Base-by-base conservation (phyloP, 2,329 filamentous ascomycete genomes). In the Acephala macrosclerotiorum region DNA sequence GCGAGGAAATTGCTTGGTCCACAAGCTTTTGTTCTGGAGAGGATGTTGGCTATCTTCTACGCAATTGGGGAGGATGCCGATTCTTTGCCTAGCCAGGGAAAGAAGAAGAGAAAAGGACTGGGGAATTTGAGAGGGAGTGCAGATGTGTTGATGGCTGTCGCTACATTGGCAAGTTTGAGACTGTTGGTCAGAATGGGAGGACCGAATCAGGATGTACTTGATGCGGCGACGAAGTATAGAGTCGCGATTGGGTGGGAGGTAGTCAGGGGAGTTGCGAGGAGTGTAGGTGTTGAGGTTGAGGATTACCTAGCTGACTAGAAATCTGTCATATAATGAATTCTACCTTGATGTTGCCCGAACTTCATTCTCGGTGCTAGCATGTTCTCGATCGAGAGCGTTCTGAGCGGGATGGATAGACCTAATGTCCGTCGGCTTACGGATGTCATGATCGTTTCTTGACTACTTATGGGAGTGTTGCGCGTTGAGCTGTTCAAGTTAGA, bases 221-320 rank as follows among this genome's bases (percentile, higher is more conserved):
- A 95, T 75, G 81, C 87, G 0, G 87, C 87, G 0, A 88, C 87
- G 5, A 89, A 91, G 77, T 96, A 91, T 91, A 87, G 90, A 73
- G 89, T 94, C 11, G 92, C 91, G 71, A 88, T 92, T 64, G 88
- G 89, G 0, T 94, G 91, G 91, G 93, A 96, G 74, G 88, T 91
- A 68, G 87, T 92, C 7, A 82, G 89, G 66, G 85, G 84, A 3
- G 79, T 96, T 68, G 92, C 91, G 33, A 81, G 92, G 74, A 90
- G 87, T 74, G 86, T 96, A 60, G 90, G 90, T 2, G 84, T 96
- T n/a, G 91, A 94, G 76, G 84, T 94, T 14, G 89, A 92, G 68
- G 92, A 95, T 76, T 94, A 90, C 84, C 79, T 93, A 63, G 84
- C 89, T 58, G 91, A 92, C 69, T 92, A 66, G 57, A 33, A 4